These are phyloP conservation scores for Tulasnella sp. DNA, from an alignment of 768 basidiomycete species.

Conservation along the genomic window DNA sequence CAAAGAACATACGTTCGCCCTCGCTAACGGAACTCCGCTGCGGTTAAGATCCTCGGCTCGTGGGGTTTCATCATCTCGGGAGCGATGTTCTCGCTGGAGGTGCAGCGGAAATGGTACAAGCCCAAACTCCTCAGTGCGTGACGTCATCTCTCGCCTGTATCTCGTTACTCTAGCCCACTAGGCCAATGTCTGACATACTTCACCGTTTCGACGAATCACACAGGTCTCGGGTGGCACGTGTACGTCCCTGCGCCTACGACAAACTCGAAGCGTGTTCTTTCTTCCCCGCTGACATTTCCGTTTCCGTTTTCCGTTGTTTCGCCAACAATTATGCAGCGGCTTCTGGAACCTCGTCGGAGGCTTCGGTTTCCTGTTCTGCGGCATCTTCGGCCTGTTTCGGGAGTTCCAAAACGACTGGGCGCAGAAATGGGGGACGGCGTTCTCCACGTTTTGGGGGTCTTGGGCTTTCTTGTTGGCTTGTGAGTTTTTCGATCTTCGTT, in stretches of 20 bases:
- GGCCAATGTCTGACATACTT: not conserved
- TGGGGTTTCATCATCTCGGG: constrained; percentile 37
- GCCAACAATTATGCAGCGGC: constrained; percentile 10
- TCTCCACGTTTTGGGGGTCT: constrained; percentile 38
- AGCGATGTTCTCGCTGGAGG: constrained; percentile 35
- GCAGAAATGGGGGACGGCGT: constrained; percentile 37
- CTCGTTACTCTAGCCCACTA: not conserved
- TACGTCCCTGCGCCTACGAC: not conserved
- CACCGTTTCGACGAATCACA: too few species aligned
- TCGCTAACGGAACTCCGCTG: not conserved
- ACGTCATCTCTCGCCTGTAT: too few species aligned
- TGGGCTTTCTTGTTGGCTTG: constrained; percentile 20
- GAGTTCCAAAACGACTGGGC: constrained; percentile 14
- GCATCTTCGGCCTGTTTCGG: constrained; percentile 35
- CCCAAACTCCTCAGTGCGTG: constrained; percentile 21
- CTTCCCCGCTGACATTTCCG: not conserved
- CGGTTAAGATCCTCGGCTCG: constrained; percentile 34
- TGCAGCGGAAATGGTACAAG: constrained; percentile 36
- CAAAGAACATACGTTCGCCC: not conserved
- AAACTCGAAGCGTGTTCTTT: not conserved
- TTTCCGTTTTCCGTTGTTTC: not conserved
- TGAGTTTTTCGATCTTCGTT: constrained; percentile 12
- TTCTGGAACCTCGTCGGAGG: constrained; percentile 39
- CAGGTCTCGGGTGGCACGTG: constrained; percentile 30
- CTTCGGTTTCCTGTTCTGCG: constrained; percentile 37